Percentiles rank a stretch among this genome's conserved stretches.
Conservation (phyloP, 2,329 filamentous ascomycete species). For the Ophiostoma australiae region DNA sequence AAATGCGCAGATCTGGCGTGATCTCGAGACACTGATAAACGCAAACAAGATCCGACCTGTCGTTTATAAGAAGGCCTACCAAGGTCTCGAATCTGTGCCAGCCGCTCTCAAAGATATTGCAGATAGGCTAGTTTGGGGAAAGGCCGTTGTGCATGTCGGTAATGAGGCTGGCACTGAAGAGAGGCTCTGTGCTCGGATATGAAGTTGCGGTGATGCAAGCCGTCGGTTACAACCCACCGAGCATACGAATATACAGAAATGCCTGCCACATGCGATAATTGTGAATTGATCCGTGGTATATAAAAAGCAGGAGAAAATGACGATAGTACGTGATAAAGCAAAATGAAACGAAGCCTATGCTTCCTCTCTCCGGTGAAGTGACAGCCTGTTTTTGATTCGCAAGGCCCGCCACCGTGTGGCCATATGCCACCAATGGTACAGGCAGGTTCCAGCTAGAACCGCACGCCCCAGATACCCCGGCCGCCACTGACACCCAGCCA, state of each 20-base stretch:
- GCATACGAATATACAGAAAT: neutral
- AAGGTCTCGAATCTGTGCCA: neutral
- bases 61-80: neutral
- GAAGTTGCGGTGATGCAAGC: neutral
- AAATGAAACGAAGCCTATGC: neutral
- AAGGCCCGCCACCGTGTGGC: neutral
- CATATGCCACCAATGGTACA: neutral
- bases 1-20: neutral
- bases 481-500: conserved; percentile 82
- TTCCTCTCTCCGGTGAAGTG: neutral
- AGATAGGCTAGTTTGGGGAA: neutral
- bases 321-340: neutral
- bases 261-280: neutral
- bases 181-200: neutral
- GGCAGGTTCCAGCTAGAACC: conserved; percentile 25
- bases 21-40: neutral
- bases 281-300: conserved; percentile 8
- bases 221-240: neutral
- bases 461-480: conserved; percentile 74
- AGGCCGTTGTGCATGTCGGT: neutral
- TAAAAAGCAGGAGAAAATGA: neutral
- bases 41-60: neutral
- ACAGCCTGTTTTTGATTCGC: neutral
- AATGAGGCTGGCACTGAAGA: neutral
- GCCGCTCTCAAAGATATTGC: neutral